A percentile compares a stretch with the other conserved stretches of the same genome.
Evolutionary conservation across 108 stramenopile genomes (phyloP).

Genomic region (Phaeodactylum tricornutum): DNA sequence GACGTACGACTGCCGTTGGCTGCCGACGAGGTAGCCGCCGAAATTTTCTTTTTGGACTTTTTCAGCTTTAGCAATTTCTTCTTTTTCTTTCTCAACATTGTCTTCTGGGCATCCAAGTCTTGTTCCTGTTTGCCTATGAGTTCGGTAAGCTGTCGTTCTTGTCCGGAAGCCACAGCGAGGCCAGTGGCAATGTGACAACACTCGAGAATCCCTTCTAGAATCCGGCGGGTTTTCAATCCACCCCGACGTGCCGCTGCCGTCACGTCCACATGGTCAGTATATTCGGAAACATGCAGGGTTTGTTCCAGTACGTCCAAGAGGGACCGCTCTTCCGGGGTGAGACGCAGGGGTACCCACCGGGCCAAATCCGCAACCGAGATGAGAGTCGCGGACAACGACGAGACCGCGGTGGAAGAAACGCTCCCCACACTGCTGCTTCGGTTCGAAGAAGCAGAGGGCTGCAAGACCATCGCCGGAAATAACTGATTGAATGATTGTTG

Average conservation of each 20-base stretch:
- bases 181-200: conserved; percentile 40
- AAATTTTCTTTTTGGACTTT: background rate
- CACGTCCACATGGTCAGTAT: conserved; percentile 58
- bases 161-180: conserved; percentile 19
- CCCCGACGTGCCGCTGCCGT: conserved; percentile 10
- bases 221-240: conserved; percentile 26
- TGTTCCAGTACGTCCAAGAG: conserved; percentile 28
- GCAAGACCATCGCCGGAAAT: no score
- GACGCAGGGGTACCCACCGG: conserved; percentile 31
- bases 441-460: no score
- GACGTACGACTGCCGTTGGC: no score
- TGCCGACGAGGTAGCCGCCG: background rate
- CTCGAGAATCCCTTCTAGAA: conserved; percentile 42
- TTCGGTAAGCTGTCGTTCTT: conserved; percentile 2
- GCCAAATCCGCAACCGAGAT: conserved; percentile 24
- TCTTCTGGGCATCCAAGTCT: conserved; percentile 1
- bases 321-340: conserved; percentile 23
- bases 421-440: no score
- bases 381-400: no score
- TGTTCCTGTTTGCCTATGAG: background rate
- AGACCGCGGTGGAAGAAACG: no score
- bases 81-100: conserved; percentile 1
- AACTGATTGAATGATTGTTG: no score
- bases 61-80: background rate
- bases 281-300: conserved; percentile 40